These are phyloP conservation scores for Dianthus caryophyllus DNA, from an alignment of 148 eudicot genomes.

Conservation along the genomic window DNA sequence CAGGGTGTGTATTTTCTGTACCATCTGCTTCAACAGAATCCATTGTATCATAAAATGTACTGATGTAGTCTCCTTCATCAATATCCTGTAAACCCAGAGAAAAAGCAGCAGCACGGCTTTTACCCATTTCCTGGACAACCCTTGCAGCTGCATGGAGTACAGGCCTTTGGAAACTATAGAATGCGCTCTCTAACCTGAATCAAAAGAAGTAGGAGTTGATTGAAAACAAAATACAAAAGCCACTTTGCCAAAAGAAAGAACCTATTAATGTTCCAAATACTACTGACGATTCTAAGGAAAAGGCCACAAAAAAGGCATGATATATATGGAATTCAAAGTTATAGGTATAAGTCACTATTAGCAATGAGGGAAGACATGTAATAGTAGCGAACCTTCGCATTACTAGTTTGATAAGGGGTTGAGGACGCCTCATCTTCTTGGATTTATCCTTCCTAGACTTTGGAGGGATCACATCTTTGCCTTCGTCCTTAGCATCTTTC, in stretches of 20 bases:
- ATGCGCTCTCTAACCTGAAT: constrained; percentile 88
- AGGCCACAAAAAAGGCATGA: not conserved
- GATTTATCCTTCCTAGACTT: constrained; percentile 78
- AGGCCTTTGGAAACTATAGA: constrained; percentile 91
- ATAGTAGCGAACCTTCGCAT: constrained; percentile 69
- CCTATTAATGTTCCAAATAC: not conserved
- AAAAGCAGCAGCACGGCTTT: constrained; percentile 98
- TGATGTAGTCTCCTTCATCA: constrained; percentile 80
- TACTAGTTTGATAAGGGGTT: constrained; percentile 91
- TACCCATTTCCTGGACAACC: constrained; percentile 99
- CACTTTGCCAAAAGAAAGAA: not conserved
- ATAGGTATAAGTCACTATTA: not conserved
- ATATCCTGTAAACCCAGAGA: constrained; percentile 86
- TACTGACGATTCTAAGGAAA: not conserved
- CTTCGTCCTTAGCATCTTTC: constrained; percentile 56
- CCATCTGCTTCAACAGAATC: constrained; percentile 54
- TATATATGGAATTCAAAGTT: not conserved
- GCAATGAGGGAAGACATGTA: not conserved
- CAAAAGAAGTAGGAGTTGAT: not conserved
- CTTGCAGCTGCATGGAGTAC: constrained; percentile 95
- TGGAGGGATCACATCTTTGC: constrained; percentile 54
- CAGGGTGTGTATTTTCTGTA: constrained; percentile 63
- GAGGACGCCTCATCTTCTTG: constrained; percentile 77
- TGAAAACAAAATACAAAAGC: not conserved
- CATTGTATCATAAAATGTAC: constrained; percentile 52